A percentile compares a stretch with the other conserved stretches of the same genome.
phyloP scores from a whole-genome alignment of 164 flowering plant species.

The Cinnamomum micranthum region DNA sequence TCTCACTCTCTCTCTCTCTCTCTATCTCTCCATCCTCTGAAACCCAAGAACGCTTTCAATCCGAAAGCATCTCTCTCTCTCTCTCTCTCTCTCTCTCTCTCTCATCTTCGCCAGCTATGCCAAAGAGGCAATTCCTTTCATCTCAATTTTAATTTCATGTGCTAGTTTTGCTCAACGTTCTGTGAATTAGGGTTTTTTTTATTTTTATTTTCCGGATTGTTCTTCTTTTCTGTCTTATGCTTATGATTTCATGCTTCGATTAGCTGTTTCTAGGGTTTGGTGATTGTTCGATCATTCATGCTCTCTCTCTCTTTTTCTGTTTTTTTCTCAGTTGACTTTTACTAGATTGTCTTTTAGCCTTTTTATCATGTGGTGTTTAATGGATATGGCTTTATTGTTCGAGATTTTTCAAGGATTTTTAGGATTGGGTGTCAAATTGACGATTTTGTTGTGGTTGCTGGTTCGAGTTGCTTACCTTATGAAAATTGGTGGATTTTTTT shows the following conservation, averaged over 20 bases:
- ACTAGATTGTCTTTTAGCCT: not conserved
- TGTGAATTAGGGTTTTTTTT: not conserved
- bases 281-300: not conserved
- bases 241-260: not conserved
- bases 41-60: constrained; percentile 4
- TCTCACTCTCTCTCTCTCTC: not conserved
- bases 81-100: not conserved
- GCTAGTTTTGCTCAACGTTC: not conserved
- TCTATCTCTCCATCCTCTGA: not conserved
- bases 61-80: not conserved
- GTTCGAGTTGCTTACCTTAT: no score
- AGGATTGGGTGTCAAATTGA: no score
- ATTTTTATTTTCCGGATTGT: not conserved
- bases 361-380: no score
- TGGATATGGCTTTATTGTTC: no score
- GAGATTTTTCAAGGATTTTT: no score
- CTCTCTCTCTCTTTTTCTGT: not conserved
- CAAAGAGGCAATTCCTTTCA: constrained; percentile 25
- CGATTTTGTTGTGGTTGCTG: no score
- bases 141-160: not conserved
- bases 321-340: not conserved
- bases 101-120: constrained; percentile 19
- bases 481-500: no score
- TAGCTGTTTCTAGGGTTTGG: not conserved
- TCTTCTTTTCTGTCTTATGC: not conserved